phyloP scores from a whole-genome alignment of 768 basidiomycete genomes.

The Russula compacta region DNA sequence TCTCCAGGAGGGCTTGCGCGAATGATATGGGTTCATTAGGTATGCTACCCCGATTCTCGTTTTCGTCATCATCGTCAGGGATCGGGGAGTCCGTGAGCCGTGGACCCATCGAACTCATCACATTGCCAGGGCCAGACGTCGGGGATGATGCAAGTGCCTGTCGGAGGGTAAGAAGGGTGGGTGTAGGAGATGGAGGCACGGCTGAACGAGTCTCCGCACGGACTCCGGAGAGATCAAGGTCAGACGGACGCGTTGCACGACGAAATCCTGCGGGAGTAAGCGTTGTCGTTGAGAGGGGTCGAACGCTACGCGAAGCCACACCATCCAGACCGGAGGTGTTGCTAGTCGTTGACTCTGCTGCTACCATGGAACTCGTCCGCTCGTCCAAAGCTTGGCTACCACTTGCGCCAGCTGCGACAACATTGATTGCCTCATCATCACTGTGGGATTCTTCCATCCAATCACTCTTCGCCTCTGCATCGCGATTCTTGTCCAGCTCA shows the following conservation, averaged over 20 bases:
- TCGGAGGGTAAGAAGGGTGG: constrained; percentile 55
- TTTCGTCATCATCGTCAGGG: constrained; percentile 25
- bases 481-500: constrained; percentile 25
- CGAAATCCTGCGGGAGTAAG: constrained; percentile 21
- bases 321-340: neutral
- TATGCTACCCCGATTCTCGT: constrained; percentile 14
- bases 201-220: constrained; percentile 20
- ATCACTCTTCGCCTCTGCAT: constrained; percentile 39
- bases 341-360: constrained; percentile 27
- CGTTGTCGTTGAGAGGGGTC: constrained; percentile 16
- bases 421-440: constrained; percentile 80
- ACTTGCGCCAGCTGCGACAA: constrained; percentile 72
- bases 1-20: constrained; percentile 67
- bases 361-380: constrained; percentile 56
- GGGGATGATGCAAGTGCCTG: constrained; percentile 50
- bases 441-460: constrained; percentile 62
- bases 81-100: constrained; percentile 15
- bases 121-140: constrained; percentile 19
- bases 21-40: constrained; percentile 58
- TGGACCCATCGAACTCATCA: constrained; percentile 7
- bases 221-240: constrained; percentile 46
- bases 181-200: constrained; percentile 47
- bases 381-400: constrained; percentile 79
- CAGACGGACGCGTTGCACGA: constrained; percentile 50
- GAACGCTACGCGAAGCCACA: constrained; percentile 2